Percentiles rank a stretch among this genome's conserved stretches.
phyloP scores from a whole-genome alignment of 2,329 filamentous ascomycete genomes.

The Nannizziopsis barbatae region DNA sequence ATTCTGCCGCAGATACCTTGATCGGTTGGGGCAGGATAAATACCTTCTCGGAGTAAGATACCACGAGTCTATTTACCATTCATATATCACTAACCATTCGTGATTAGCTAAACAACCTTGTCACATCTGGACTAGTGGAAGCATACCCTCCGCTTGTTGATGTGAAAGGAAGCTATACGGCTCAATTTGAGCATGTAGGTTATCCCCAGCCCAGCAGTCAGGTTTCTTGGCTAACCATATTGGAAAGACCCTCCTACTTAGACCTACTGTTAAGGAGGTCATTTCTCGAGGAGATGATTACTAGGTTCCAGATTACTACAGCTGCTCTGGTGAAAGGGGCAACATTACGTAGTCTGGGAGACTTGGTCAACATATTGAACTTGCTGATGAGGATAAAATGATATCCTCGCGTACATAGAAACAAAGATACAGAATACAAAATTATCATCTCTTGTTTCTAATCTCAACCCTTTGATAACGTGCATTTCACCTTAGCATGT shows the following conservation, averaged over 20 bases:
- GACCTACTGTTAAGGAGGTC: slow-evolving; percentile 74
- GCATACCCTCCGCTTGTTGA: slow-evolving; percentile 82
- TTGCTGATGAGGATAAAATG: neutral
- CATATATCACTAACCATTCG: neutral
- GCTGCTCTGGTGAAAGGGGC: slow-evolving; percentile 11
- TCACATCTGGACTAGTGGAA: slow-evolving; percentile 73
- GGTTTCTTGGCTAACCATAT: neutral
- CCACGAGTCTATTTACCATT: neutral
- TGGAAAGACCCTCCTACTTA: slow-evolving; percentile 58
- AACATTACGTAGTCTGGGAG: neutral
- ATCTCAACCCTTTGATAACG: too few relatives aligned
- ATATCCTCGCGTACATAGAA: neutral
- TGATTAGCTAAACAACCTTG: slow-evolving; percentile 67
- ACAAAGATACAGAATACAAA: too few relatives aligned
- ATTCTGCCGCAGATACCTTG: slow-evolving; percentile 81
- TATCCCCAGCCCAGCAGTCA: neutral
- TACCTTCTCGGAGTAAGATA: slow-evolving; percentile 70
- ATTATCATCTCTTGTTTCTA: neutral
- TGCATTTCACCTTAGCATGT: too few relatives aligned
- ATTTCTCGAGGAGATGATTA: slow-evolving; percentile 80
- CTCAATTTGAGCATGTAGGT: slow-evolving; percentile 88
- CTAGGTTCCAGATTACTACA: slow-evolving; percentile 33
- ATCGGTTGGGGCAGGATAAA: slow-evolving; percentile 87
- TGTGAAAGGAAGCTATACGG: slow-evolving; percentile 88
- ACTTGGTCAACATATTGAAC: too few relatives aligned